phyloP scores from a whole-genome alignment of 2,329 filamentous ascomycete species.

The Herpotrichia juniperi region DNA sequence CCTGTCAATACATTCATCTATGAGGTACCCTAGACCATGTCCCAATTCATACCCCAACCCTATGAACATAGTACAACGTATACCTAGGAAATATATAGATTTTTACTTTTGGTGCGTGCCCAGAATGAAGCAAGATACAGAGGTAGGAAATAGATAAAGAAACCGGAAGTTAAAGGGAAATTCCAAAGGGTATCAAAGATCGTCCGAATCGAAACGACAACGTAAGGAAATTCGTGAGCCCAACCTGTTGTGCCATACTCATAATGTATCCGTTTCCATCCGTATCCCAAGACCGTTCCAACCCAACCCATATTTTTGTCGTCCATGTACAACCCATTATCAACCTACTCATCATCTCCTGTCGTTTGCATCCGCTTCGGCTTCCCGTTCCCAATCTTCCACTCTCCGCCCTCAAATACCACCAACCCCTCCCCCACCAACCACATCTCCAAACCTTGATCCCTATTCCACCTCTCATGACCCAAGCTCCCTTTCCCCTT shows the following conservation, averaged over 20 bases:
- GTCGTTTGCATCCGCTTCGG: slow-evolving; percentile 8
- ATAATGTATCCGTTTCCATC: neutral
- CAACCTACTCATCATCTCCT: slow-evolving; percentile 15
- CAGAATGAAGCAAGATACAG: neutral
- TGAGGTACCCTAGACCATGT: slow-evolving; percentile 4
- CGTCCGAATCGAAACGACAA: neutral
- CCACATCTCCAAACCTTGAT: slow-evolving; percentile 44
- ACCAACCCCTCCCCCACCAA: slow-evolving; percentile 48
- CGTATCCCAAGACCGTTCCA: neutral
- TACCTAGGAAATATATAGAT: neutral
- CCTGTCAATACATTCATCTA: slow-evolving; percentile 1
- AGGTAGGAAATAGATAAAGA: neutral
- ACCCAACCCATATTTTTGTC: neutral
- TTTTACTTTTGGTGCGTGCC: neutral
- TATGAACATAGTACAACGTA: neutral
- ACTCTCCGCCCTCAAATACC: slow-evolving; percentile 28
- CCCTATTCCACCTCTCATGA: slow-evolving; percentile 29
- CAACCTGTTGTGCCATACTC: neutral
- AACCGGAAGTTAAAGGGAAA: too few relatives aligned
- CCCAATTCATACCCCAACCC: too few relatives aligned
- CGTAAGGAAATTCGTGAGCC: slow-evolving; percentile 4
- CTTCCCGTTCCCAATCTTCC: slow-evolving; percentile 44
- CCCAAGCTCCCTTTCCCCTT: slow-evolving; percentile 25
- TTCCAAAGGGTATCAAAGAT: slow-evolving; percentile 15
- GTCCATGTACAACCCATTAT: neutral